Evolutionary conservation across 768 basidiomycete species (phyloP).

Genomic region (Russula sp.): DNA sequence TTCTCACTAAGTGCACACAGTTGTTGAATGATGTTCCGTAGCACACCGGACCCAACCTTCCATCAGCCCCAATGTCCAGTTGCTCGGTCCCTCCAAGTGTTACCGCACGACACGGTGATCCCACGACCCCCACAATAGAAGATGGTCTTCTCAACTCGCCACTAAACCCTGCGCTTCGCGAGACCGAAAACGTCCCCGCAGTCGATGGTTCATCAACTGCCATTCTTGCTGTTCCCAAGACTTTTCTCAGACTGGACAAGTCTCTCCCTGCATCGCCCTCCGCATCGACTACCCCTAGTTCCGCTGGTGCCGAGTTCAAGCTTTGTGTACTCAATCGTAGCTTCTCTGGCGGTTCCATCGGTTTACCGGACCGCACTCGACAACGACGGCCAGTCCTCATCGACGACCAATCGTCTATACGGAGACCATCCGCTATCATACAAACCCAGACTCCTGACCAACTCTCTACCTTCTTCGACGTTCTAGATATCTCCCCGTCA

Average conservation of each 20-base stretch:
- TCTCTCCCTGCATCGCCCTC: constrained; percentile 18
- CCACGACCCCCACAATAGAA: not conserved
- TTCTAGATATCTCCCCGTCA: not conserved
- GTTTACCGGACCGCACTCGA: not conserved
- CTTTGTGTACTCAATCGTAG: constrained; percentile 7
- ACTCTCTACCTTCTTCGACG: not conserved
- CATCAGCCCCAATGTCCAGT: not conserved
- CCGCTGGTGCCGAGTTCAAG: not conserved
- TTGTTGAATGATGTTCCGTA: not conserved
- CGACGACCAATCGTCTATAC: constrained; percentile 13
- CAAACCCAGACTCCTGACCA: constrained; percentile 12
- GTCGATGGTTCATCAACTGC: not conserved
- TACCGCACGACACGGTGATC: not conserved
- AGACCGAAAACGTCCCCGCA: not conserved
- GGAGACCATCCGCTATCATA: constrained; percentile 13
- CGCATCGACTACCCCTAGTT: not conserved
- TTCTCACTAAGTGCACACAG: not conserved
- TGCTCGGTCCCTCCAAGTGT: constrained; percentile 3
- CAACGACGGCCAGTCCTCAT: constrained; percentile 17
- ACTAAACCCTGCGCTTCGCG: not conserved
- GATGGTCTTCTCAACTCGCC: not conserved
- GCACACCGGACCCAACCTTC: not conserved
- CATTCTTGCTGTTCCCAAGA: constrained; percentile 14
- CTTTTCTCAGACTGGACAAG: constrained; percentile 19
- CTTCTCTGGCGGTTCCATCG: constrained; percentile 10